Conservation (phyloP, 768 basidiomycete species). For the Kwoniella shandongensis region DNA sequence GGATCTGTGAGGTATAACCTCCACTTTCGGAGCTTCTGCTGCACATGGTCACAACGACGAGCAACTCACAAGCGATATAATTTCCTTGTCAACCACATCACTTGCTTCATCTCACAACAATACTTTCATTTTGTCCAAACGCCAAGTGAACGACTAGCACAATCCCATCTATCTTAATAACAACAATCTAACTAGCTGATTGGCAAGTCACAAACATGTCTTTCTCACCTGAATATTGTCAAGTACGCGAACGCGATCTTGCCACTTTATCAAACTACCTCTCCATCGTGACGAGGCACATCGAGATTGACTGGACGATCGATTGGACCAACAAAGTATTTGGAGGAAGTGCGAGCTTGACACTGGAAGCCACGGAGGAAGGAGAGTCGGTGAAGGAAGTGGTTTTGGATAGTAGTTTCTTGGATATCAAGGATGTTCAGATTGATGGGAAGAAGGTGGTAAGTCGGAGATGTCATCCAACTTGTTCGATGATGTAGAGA, state of each 20-base stretch:
- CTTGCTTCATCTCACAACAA: neutral
- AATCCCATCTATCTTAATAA: too few species aligned
- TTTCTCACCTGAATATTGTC: conserved; percentile 26
- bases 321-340: conserved; percentile 68
- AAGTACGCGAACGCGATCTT: conserved; percentile 26
- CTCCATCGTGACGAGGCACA: conserved; percentile 65
- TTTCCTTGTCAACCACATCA: neutral
- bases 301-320: conserved; percentile 74
- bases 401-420: conserved; percentile 68
- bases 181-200: neutral
- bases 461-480: too few species aligned
- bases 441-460: conserved; percentile 62
- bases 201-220: conserved; percentile 28
- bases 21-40: too few species aligned
- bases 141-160: neutral
- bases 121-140: neutral
- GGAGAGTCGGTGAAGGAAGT: conserved; percentile 56
- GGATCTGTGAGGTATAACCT: too few species aligned
- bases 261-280: conserved; percentile 79
- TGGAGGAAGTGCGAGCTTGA: conserved; percentile 67
- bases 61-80: too few species aligned
- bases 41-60: too few species aligned
- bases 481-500: neutral
- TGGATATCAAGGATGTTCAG: conserved; percentile 62
- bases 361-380: conserved; percentile 61